Evolutionary conservation across 2,329 filamentous ascomycete genomes (phyloP).

Genomic region (Trichoderma sp.): DNA sequence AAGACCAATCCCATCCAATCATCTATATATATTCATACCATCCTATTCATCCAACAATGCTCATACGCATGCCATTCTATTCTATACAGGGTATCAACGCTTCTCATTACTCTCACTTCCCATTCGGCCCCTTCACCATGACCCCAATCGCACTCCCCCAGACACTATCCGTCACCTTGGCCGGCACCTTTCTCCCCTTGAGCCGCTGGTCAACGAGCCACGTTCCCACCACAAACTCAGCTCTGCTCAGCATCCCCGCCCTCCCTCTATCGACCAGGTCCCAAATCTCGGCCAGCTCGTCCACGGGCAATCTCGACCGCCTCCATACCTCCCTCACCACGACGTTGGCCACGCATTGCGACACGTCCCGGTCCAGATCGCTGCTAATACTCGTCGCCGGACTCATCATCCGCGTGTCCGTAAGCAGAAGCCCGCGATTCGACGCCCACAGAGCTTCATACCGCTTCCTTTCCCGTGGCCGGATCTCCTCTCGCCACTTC

Average conservation of each 20-base stretch:
- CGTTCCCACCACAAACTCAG: conserved; percentile 78
- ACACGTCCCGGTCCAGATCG: conserved; percentile 28
- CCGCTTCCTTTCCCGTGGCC: conserved; percentile 67
- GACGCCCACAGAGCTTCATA: conserved; percentile 86
- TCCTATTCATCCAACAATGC: neutral
- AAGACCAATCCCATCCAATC: neutral
- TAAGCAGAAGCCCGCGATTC: conserved; percentile 61
- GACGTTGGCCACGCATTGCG: conserved; percentile 60
- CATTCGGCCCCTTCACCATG: conserved; percentile 36
- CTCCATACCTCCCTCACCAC: conserved; percentile 74
- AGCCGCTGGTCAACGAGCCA: conserved; percentile 80
- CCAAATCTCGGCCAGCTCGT: conserved; percentile 74
- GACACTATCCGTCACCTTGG: conserved; percentile 67
- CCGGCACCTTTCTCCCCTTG: conserved; percentile 74
- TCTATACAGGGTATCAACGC: neutral
- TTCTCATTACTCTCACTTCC: conserved; percentile 21
- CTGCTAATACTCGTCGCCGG: conserved; percentile 21
- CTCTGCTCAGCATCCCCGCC: conserved; percentile 56
- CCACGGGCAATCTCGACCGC: conserved; percentile 62
- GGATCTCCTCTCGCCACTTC: conserved; percentile 74
- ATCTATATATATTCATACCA: neutral
- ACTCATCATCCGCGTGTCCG: conserved; percentile 21
- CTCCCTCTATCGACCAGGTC: conserved; percentile 62
- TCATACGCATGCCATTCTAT: neutral
- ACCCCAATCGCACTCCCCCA: conserved; percentile 65